These are phyloP conservation scores for Dalechampia spathulata DNA, from an alignment of 441 rosid genomes.

Conservation along the genomic window DNA sequence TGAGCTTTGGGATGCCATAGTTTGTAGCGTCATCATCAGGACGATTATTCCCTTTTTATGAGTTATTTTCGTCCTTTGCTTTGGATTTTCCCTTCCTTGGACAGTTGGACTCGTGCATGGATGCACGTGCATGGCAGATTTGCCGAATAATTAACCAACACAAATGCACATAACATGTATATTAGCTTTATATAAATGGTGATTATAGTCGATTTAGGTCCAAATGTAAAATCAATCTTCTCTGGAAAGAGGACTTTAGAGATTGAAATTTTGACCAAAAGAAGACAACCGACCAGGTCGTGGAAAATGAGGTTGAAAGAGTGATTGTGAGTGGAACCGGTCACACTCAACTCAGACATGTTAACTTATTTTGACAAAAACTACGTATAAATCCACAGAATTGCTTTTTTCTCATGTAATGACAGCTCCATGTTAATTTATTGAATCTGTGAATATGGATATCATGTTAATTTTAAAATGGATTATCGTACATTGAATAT, in stretches of 20 bases:
- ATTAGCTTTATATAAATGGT: too few relatives aligned
- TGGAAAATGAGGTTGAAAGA: constrained; percentile 17
- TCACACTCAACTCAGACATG: constrained; percentile 15
- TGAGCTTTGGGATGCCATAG: constrained; percentile 11
- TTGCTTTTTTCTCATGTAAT: constrained; percentile 5
- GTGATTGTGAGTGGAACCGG: constrained; percentile 1
- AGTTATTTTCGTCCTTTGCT: constrained; percentile 45
- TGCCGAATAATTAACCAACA: background rate
- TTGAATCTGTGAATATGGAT: too few relatives aligned
- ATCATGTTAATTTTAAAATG: too few relatives aligned
- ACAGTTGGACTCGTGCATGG: constrained; percentile 57
- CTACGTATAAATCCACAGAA: constrained; percentile 5
- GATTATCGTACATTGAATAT: too few relatives aligned
- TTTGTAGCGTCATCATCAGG: constrained; percentile 21
- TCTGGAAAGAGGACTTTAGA: constrained; percentile 7
- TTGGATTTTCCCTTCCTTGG: constrained; percentile 30
- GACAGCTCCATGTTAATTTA: too few relatives aligned
- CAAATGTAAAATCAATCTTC: background rate
- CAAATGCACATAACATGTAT: too few relatives aligned
- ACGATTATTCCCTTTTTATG: constrained; percentile 47
- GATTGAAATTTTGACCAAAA: constrained; percentile 9
- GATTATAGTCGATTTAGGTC: too few relatives aligned
- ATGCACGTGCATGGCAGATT: constrained; percentile 51
- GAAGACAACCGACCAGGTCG: background rate
- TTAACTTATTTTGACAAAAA: constrained; percentile 11